Conservation (phyloP, 2,329 filamentous ascomycete species). For the Fusarium dimerum region DNA sequence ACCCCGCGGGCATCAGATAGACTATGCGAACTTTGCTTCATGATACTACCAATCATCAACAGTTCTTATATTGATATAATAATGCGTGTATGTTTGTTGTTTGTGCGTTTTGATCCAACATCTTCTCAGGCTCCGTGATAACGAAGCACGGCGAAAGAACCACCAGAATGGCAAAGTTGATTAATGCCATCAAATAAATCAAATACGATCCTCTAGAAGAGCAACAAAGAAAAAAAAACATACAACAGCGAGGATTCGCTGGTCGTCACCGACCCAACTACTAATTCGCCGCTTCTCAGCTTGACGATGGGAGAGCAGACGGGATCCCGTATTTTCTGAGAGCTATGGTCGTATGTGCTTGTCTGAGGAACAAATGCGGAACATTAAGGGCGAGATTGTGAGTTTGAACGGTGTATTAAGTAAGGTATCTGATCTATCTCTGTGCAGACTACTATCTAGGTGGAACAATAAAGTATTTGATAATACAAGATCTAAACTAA, state of each 20-base stretch:
- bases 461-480: not conserved
- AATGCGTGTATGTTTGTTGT: too few species aligned
- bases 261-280: not conserved
- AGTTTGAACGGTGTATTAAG: not conserved
- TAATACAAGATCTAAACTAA: not conserved
- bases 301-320: not conserved
- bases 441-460: not conserved
- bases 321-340: not conserved
- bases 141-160: too few species aligned
- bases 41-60: not conserved
- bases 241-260: not conserved
- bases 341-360: not conserved
- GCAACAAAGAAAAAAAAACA: not conserved
- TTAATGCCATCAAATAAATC: not conserved
- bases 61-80: too few species aligned
- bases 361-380: not conserved
- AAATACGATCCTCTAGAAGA: not conserved
- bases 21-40: not conserved
- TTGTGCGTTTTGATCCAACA: too few species aligned
- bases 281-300: not conserved
- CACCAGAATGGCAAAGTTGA: not conserved
- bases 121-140: too few species aligned
- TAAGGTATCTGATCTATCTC: not conserved
- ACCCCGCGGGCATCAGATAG: constrained; percentile 15
- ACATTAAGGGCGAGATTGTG: not conserved